Evolutionary conservation across 345 rosid genomes (phyloP).

Genomic region (Dovyalis caffra): DNA sequence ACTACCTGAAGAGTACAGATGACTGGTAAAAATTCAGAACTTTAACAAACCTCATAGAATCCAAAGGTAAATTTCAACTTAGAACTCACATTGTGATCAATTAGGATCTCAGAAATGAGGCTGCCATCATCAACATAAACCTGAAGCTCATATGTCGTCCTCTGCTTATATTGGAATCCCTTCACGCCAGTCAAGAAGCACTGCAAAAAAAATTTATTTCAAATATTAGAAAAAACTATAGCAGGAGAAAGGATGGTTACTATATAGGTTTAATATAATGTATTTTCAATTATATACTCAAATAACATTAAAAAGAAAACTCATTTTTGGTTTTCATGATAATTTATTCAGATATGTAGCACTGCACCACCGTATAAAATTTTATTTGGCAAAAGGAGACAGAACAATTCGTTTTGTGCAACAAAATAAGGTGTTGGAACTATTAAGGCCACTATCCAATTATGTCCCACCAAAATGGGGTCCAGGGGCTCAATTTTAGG

Average conservation of each 20-base stretch:
- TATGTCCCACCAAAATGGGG: too few species aligned
- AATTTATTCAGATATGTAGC: neutral
- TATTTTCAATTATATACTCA: neutral
- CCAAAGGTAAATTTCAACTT: constrained; percentile 10
- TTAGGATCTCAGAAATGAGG: constrained; percentile 80
- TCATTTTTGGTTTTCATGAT: too few species aligned
- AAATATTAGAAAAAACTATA: constrained; percentile 11
- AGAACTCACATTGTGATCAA: constrained; percentile 70
- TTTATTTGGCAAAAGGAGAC: neutral
- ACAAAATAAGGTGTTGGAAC: neutral
- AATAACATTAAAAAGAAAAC: too few species aligned
- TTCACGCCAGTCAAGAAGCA: constrained; percentile 93
- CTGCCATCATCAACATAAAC: constrained; percentile 92
- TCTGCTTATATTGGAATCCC: constrained; percentile 62
- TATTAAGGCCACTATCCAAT: too few species aligned
- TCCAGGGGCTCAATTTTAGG: too few species aligned
- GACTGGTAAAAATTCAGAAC: constrained; percentile 15
- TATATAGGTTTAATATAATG: neutral
- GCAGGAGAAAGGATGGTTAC: neutral
- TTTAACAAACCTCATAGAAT: constrained; percentile 6
- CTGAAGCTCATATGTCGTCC: constrained; percentile 59
- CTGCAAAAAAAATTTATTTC: constrained; percentile 38
- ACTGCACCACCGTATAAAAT: neutral
- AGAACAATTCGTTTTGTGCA: neutral
- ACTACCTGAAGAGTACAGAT: constrained; percentile 56